Base-by-base conservation (phyloP, 441 rosid genomes). In the Populus tomentosa region DNA sequence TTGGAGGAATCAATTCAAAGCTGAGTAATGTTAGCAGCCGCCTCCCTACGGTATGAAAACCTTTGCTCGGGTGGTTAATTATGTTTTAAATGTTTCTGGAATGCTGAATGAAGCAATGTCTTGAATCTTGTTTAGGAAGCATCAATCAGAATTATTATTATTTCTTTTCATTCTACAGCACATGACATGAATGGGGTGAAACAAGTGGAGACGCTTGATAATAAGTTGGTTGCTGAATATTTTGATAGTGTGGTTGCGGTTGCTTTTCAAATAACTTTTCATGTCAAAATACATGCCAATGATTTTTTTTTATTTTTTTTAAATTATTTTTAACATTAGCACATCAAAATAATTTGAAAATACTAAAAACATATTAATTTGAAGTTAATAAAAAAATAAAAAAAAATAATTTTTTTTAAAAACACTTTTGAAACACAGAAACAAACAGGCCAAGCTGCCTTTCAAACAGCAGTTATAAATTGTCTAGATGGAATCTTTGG, bases 1-100 rank as follows among this genome's bases (percentile, higher is more conserved):
- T 94, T 75, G 98, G 98, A 74, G 97, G 95, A 79, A 88, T 96
- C 84, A 92, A 94, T 86, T 96, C 92, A 84, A 96, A 96, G 93
- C 88, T 96, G 80, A 82, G 92, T 85, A 94, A 91, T 83, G 90
- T 96, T 64, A 81, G 92, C 90, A 90, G 97, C 87, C 97, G 92
- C 79, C 92, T 95, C 53, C 99, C 97, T 66, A 82, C 97, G 86
- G 99, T 94, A 86, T 77, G 83, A 69, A 76, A 59, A 24, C 36
- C n/a, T 33, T 42, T 67, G 3, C 50, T 23, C 7, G 18, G 56
- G 56, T 53, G 30, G 59, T 75, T 59, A 30, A 18, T 67, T 50
- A 56, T 46, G 32, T 59, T 77, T 67, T 28, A 50, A 24, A 38
- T 42, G 24, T 73, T 36, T 76, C 28, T 50, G 18, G 56, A 50